These are phyloP conservation scores for Echites panduratus DNA, from an alignment of 257 asterid species.

Conservation along the genomic window DNA sequence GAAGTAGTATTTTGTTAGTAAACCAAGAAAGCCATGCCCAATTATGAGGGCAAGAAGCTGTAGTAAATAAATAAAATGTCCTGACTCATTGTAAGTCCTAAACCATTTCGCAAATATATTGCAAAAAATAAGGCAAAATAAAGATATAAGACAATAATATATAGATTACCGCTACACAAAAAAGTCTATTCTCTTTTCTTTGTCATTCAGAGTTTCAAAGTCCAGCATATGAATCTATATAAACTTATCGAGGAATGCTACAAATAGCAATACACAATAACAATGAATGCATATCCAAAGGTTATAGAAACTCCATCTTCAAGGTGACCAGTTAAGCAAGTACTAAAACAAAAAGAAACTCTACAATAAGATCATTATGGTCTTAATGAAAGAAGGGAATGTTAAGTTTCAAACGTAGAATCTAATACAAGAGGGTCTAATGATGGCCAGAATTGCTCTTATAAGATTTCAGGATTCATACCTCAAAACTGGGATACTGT, in stretches of 20 bases:
- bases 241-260: neutral
- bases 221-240: neutral
- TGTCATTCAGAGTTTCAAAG: neutral
- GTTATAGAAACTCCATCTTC: neutral
- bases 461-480: slow-evolving; percentile 19
- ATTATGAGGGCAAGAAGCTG: neutral
- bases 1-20: neutral
- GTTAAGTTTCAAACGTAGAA: neutral
- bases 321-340: neutral
- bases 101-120: neutral
- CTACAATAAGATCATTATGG: neutral
- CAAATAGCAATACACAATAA: neutral
- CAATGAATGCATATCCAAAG: neutral
- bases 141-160: neutral
- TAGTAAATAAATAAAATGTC: neutral
- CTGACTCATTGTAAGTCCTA: neutral
- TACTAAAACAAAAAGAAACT: neutral
- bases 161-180: neutral
- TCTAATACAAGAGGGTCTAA: neutral
- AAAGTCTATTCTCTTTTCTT: neutral
- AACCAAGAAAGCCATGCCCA: neutral
- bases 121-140: neutral
- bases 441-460: neutral
- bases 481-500: slow-evolving; percentile 86
- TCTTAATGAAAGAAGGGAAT: neutral